Base-by-base conservation (phyloP, 108 stramenopile species). In the Asterionellopsis glacialis region DNA sequence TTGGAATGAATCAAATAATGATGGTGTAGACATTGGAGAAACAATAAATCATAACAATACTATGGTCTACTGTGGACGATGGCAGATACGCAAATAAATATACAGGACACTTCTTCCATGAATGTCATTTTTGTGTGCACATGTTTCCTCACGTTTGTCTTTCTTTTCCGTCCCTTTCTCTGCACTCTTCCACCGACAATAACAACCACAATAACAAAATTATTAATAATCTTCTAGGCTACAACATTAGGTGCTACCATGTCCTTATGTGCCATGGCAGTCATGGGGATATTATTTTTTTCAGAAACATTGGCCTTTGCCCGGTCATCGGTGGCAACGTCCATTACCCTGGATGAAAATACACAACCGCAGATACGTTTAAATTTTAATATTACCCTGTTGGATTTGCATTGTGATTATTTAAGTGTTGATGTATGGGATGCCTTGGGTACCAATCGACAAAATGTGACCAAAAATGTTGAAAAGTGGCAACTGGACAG, bases 381-480 rank as follows among this genome's bases (percentile, higher is more conserved):
- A 47, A 94, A 96, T 67, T 96, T 96, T 67, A 94, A 96, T 66
- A 79, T 96, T 41, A 94, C 93, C 41, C 48, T 96, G 63, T 66
- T 90, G 51, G 88, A 90, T 75, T 58, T 96, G 42, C 86, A 92
- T 48, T 96, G 95, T 71, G 95, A 96, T 63, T 96, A 82, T 66
- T 85, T 93, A 14, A 61, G 65, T 11, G 89, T 95, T n/a, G 96
- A 92, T 68, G 92, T 92, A 0, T 88, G 84, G 85, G 95, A 93
- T 61, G 87, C 90, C 42, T 70, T 94, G 50, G 97, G 98, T 33
- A 97, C 96, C 11, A 95, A 97, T 70, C 80, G 85, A 25, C 90
- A 96, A 67, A 97, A 98, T 72, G 91, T 98, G 6, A 98, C 95
- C 66, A 90, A 92, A 57, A 97, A 98, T 62, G 87, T 98, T n/a